These are phyloP conservation scores for Gastrodia elata DNA, from an alignment of 106 monocot species.

Conservation along the genomic window DNA sequence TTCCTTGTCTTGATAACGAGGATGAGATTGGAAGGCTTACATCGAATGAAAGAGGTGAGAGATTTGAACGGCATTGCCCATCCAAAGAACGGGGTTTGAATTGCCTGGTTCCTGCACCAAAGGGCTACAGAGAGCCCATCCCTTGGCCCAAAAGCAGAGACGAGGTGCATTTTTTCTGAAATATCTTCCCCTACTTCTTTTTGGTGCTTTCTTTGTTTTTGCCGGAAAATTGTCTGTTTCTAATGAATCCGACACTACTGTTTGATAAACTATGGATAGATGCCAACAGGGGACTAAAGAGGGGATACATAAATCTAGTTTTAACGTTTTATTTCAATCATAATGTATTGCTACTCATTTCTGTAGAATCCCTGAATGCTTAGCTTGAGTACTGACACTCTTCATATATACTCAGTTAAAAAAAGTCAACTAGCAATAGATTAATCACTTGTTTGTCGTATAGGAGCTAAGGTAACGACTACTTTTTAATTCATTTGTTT, in stretches of 20 bases:
- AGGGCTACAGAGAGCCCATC: constrained; percentile 65
- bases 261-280: neutral
- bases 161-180: constrained; percentile 37
- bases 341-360: neutral
- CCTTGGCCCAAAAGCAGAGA: constrained; percentile 92
- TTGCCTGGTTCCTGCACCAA: constrained; percentile 76
- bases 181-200: neutral
- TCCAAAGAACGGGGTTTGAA: constrained; percentile 31
- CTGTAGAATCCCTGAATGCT: neutral
- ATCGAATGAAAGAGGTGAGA: constrained; percentile 71
- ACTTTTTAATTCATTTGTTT: no score
- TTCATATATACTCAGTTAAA: no score
- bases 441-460: no score
- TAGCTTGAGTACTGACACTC: no score
- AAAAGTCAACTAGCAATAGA: no score
- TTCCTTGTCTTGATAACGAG: constrained; percentile 86
- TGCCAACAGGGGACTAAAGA: neutral
- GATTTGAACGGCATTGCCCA: constrained; percentile 86
- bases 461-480: no score
- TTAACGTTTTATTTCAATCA: neutral
- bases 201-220: neutral
- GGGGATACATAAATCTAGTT: neutral
- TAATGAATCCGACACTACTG: neutral
- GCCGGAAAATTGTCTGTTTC: neutral
- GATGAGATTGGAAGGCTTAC: constrained; percentile 48